phyloP scores from a whole-genome alignment of 305 asterid genomes.

The Fraxinus velutina region DNA sequence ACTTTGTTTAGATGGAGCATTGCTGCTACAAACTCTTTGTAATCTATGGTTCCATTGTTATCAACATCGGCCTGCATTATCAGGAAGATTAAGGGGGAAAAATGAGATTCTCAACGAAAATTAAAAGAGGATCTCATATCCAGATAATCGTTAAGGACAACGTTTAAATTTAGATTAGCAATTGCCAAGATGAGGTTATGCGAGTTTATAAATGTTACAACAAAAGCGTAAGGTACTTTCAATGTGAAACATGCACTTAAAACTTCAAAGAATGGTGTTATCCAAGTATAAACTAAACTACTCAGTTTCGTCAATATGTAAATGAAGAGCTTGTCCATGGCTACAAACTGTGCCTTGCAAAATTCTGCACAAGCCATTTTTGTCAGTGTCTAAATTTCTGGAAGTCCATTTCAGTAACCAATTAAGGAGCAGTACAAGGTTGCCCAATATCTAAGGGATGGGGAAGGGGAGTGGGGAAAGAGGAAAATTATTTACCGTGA shows the following conservation, averaged over 20 bases:
- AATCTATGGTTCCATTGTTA: slow-evolving; percentile 3
- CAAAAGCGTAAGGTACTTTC: background rate
- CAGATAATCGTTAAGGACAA: background rate
- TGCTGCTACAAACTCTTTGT: background rate
- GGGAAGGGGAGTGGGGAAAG: background rate
- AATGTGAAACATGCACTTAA: background rate
- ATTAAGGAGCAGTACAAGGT: background rate
- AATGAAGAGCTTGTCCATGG: background rate
- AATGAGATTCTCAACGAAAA: background rate
- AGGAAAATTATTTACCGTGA: background rate
- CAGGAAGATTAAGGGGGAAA: background rate
- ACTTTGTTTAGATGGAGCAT: slow-evolving; percentile 5
- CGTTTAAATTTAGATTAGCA: background rate
- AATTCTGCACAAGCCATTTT: background rate
- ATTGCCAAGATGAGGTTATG: background rate
- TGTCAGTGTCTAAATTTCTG: background rate
- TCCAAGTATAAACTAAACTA: background rate
- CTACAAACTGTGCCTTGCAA: background rate
- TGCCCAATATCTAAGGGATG: background rate
- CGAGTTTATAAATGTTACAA: background rate
- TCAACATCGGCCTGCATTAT: background rate
- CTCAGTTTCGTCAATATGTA: background rate
- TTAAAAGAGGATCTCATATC: background rate
- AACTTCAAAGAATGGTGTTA: background rate
- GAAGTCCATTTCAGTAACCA: background rate